Evolutionary conservation across 352 stramenopile genomes (phyloP).

Genomic region (Aphanomyces invadans): DNA sequence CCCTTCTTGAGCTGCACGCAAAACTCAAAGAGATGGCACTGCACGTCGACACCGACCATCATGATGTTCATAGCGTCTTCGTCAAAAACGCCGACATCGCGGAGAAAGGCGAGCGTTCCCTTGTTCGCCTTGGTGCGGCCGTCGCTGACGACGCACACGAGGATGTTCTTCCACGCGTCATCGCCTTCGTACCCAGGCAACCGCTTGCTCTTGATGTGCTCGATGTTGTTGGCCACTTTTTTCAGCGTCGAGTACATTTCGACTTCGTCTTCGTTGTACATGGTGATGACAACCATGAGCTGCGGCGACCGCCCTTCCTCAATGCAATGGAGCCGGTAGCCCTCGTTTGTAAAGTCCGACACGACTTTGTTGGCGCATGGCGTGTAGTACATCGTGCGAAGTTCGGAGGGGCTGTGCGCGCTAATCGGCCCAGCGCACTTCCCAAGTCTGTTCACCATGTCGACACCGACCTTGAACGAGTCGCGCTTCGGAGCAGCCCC

Average conservation of each 20-base stretch:
- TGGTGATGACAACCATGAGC: constrained; percentile 28
- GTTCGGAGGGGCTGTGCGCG: constrained; percentile 1
- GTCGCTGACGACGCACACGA: constrained; percentile 24
- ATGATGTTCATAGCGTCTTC: constrained; percentile 27
- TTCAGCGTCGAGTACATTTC: constrained; percentile 26
- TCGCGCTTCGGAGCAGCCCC: constrained; percentile 30
- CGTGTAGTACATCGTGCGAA: constrained; percentile 27
- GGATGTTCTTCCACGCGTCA: constrained; percentile 26
- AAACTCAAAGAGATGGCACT: constrained; percentile 26
- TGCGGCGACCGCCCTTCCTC: constrained; percentile 24
- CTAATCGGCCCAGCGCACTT: constrained; percentile 14
- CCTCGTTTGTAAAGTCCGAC: constrained; percentile 22
- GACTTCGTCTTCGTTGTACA: constrained; percentile 27
- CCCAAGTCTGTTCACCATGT: constrained; percentile 27
- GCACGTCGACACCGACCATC: constrained; percentile 25
- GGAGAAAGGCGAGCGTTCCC: constrained; percentile 22
- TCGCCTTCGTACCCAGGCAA: constrained; percentile 27
- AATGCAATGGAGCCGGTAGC: constrained; percentile 23
- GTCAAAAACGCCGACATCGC: constrained; percentile 24
- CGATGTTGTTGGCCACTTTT: constrained; percentile 27
- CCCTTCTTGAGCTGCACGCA: constrained; percentile 25
- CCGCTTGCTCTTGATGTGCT: constrained; percentile 23
- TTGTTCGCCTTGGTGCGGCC: constrained; percentile 27
- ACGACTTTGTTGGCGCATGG: constrained; percentile 24
- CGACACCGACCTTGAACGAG: constrained; percentile 36